Conservation (phyloP, 2,329 filamentous ascomycete species). For the Aspergillus tamarii region DNA sequence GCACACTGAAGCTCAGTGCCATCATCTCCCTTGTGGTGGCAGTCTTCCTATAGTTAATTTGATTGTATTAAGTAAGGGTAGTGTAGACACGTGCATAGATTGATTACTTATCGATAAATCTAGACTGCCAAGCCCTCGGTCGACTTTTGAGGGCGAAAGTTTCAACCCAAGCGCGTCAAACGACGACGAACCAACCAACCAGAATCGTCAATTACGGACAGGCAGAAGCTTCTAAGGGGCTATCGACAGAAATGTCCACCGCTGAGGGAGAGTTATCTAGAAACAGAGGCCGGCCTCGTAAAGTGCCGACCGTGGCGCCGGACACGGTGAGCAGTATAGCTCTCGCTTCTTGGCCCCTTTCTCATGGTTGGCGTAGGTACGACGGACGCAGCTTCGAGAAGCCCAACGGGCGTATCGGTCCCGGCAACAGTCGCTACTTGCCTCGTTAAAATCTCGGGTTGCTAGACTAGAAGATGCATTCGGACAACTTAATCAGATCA, state of each 20-base stretch:
- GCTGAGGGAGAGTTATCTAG: background rate
- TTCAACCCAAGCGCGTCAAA: background rate
- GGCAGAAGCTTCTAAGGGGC: background rate
- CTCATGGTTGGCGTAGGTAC: slow-evolving; percentile 4
- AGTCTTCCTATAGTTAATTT: no score
- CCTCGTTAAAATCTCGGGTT: slow-evolving; percentile 1
- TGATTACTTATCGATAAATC: background rate
- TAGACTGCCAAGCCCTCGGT: background rate
- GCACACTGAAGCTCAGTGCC: background rate
- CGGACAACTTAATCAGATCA: background rate
- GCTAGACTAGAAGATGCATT: background rate
- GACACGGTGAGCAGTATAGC: background rate
- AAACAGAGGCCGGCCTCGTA: background rate
- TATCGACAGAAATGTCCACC: background rate
- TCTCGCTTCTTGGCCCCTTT: background rate
- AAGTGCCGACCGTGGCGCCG: background rate
- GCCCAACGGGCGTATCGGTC: slow-evolving; percentile 4
- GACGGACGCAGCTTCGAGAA: slow-evolving; percentile 4
- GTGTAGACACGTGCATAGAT: background rate
- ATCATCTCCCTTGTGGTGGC: background rate
- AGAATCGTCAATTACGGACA: background rate
- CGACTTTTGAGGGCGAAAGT: background rate
- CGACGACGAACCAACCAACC: background rate
- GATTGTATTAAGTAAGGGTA: no score
- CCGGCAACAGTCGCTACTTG: background rate